Base-by-base conservation (phyloP, 768 basidiomycete genomes). In the Phlebiopsis gigantea region DNA sequence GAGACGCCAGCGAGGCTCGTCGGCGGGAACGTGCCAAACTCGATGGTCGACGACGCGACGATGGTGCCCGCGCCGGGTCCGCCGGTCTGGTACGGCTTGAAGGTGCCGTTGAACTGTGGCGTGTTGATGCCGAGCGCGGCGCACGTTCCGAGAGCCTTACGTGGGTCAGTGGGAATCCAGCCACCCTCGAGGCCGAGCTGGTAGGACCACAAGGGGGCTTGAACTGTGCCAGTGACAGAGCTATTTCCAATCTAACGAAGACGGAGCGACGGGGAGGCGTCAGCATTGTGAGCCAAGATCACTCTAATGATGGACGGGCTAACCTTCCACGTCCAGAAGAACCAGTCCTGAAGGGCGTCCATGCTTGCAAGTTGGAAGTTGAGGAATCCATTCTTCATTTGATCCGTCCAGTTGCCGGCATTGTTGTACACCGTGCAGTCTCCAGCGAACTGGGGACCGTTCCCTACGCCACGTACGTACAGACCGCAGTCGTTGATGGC, bases 291-390 rank as follows among this genome's bases (percentile, higher is more conserved):
- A 24, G 41, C 41, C n/a, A 50, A 19, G 9, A 6, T 50, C 10
- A 10, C 30, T 39, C 34, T 17, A 2, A 17, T 39, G 12, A 39
- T 17, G 34, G 34, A n/a, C 30, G 41, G 17, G 29, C 19, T 34
- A 49, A 77, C 77, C 76, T 85, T 87, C 87, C 86, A 87, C n/a
- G 84, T 87, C 87, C 87, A 88, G 76, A 80, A 88, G 74, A 87
- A 88, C 75, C 76, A 86, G 65, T 87, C 78, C 60, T 78, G 75
- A 49, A 86, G 71, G 1, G 84, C 79, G 57, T 87, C 85, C 84
- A 87, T 86, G 55, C 77, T 76, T 29, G 80, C 76, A 58, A 78
- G 67, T 3, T 75, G 75, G 60, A 82, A 79, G 60, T 75, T 69
- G 69, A 69, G 68, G 10, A 86, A 63, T n/a, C 81, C 81, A 14